Conservation (phyloP, 1,284 basidiomycete species). For the Puccinia brachypodii region DNA sequence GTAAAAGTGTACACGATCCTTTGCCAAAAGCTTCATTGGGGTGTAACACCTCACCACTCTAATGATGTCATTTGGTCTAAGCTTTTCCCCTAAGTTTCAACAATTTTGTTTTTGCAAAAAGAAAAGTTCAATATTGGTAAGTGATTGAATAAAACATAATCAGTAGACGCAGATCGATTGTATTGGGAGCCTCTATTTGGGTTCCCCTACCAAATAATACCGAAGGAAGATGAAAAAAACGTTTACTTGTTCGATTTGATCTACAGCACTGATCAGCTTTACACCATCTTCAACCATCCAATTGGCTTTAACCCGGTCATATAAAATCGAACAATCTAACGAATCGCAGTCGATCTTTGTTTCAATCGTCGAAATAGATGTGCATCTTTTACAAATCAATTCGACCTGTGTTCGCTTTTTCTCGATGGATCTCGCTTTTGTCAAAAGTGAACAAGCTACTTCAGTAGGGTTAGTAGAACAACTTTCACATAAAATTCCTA, state of each 20-base stretch:
- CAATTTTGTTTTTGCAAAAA: not conserved
- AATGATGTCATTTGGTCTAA: not conserved
- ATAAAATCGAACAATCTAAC: conserved; percentile 79
- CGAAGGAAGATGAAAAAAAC: not conserved
- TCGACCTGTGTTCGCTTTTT: conserved; percentile 61
- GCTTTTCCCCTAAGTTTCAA: not conserved
- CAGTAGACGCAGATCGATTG: not conserved
- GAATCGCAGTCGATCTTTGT: conserved; percentile 71
- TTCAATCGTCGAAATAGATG: conserved; percentile 64
- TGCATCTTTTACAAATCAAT: conserved; percentile 70
- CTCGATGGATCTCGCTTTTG: conserved; percentile 66
- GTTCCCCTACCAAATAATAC: not conserved
- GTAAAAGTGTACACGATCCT: no score
- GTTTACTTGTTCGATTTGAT: conserved; percentile 18
- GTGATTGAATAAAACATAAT: not conserved
- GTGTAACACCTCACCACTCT: conserved; percentile 8
- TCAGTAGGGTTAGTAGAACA: conserved; percentile 65
- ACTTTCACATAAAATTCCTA: conserved; percentile 63
- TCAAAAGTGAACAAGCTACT: conserved; percentile 66
- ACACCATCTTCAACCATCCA: conserved; percentile 16
- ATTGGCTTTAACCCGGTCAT: conserved; percentile 66
- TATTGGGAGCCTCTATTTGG: not conserved
- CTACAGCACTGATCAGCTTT: conserved; percentile 7
- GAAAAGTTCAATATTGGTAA: not conserved
- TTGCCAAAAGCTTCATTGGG: no score